A percentile compares a stretch with the other conserved stretches of the same genome.
Evolutionary conservation across 2,329 filamentous ascomycete species (phyloP).

Genomic region (Sarocladiaceae sp.): DNA sequence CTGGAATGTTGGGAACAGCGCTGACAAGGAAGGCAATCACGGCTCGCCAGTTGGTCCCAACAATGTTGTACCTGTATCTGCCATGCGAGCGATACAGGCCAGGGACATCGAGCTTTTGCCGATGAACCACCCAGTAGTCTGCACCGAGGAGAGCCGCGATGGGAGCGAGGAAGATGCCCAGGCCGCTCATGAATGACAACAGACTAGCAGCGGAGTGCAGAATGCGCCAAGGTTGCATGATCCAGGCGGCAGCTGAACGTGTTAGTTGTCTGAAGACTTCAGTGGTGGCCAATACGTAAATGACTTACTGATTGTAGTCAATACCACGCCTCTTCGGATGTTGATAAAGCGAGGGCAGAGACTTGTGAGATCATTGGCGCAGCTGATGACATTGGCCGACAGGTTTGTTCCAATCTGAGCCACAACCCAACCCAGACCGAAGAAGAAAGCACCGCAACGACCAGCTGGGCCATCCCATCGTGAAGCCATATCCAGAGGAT

Average conservation of each 20-base stretch:
- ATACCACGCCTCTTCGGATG: conserved; percentile 48
- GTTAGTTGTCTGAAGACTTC: too few relatives aligned
- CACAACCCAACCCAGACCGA: conserved; percentile 45
- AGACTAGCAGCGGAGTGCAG: conserved; percentile 51
- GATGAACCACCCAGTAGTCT: conserved; percentile 54
- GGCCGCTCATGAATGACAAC: conserved; percentile 58
- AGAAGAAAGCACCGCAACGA: conserved; percentile 36
- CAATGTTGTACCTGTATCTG: conserved; percentile 36
- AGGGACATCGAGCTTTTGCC: conserved; percentile 41
- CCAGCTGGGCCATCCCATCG: conserved; percentile 39
- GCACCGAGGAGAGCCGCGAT: conserved; percentile 54
- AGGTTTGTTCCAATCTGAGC: conserved; percentile 54
- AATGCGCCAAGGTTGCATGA: conserved; percentile 61
- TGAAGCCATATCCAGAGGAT: conserved; percentile 39
- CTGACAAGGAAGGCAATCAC: conserved; percentile 50
- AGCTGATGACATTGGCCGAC: conserved; percentile 47
- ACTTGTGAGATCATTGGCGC: conserved; percentile 42
- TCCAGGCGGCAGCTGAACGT: conserved; percentile 55
- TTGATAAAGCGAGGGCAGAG: conserved; percentile 47
- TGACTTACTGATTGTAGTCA: conserved; percentile 36
- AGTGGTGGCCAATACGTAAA: too few relatives aligned
- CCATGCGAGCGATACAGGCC: conserved; percentile 29
- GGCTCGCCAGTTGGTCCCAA: conserved; percentile 54
- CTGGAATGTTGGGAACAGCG: conserved; percentile 50
- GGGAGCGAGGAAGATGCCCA: conserved; percentile 54